Base-by-base conservation (phyloP, 768 basidiomycete genomes). In the Epithele typhae region DNA sequence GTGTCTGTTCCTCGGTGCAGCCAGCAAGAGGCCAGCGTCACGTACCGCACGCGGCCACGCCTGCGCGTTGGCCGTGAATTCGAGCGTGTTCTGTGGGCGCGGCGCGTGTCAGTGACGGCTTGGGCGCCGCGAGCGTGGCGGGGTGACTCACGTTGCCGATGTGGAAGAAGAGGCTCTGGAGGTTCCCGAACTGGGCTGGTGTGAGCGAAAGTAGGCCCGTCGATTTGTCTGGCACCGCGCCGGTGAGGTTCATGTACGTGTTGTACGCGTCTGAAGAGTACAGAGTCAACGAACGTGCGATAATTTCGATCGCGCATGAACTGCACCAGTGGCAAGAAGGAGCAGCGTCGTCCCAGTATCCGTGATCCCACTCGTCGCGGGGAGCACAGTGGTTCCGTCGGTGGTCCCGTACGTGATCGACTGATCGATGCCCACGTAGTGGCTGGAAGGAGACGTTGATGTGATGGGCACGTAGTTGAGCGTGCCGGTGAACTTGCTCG, bases 61-160 rank as follows among this genome's bases (percentile, higher is more conserved):
- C 48, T 73, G 69, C 4, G 63, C 73, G 48, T 77, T 71, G 25
- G 72, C 66, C 0, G 68, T 74, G 38, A 77, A 53, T 27, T 61
- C 53, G 47, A 67, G 75, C 3, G 59, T 45, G 2, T 17, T 15
- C 46, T 53, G 33, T 18, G 9, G 65, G 32, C 7, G 37, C 7
- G n/a, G 12, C 15, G 5, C 32, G 3, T 10, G 38, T 12, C n/a
- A n/a, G n/a, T n/a, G 17, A 17, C n/a, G 30, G 4, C 4, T 4
- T 11, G 5, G n/a, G 24, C 15, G 15, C 15, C 1, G n/a, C 64
- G 73, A 52, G 53, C n/a, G n/a, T n/a, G n/a, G n/a, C n/a, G 35
- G n/a, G 6, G 35, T 8, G 7, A 46, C 51, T 22, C 23, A 53
- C 47, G 4, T 23, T 37, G n/a, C 53, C 52, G 19, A 49, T 52